Evolutionary conservation across 1,284 basidiomycete genomes (phyloP).

Genomic region (Ceratobasidium sp.): DNA sequence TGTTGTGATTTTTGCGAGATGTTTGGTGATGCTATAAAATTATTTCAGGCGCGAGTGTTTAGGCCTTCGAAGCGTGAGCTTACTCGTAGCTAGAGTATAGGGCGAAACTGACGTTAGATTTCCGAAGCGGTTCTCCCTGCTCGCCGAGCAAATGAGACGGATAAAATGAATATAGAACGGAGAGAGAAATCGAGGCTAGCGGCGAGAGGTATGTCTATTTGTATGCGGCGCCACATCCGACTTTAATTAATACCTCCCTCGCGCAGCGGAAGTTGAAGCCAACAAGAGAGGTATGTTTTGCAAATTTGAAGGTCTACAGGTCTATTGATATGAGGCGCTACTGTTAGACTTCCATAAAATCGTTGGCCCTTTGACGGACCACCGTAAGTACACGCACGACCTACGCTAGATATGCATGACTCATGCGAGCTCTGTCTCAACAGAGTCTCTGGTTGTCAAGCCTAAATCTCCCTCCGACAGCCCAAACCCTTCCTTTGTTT

Average conservation of each 20-base stretch:
- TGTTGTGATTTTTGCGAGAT: background rate
- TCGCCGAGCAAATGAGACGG: conserved; percentile 24
- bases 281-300: background rate
- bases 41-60: background rate
- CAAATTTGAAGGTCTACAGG: background rate
- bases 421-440: background rate
- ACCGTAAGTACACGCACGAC: background rate
- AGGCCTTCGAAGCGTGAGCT: conserved; percentile 16
- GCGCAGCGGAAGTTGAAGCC: background rate
- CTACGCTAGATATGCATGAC: too few relatives aligned
- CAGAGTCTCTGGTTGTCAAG: background rate
- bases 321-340: background rate
- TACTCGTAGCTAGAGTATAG: background rate
- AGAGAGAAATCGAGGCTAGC: background rate
- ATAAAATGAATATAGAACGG: background rate
- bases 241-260: background rate
- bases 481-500: conserved; percentile 7
- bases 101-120: background rate
- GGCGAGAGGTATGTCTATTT: background rate
- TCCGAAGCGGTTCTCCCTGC: background rate
- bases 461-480: too few relatives aligned
- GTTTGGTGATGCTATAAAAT: background rate
- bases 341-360: background rate
- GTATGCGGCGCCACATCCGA: background rate
- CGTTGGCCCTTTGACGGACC: conserved; percentile 7